Evolutionary conservation across 257 asterid species (phyloP).

Genomic region (Galeopsis tetrahit): DNA sequence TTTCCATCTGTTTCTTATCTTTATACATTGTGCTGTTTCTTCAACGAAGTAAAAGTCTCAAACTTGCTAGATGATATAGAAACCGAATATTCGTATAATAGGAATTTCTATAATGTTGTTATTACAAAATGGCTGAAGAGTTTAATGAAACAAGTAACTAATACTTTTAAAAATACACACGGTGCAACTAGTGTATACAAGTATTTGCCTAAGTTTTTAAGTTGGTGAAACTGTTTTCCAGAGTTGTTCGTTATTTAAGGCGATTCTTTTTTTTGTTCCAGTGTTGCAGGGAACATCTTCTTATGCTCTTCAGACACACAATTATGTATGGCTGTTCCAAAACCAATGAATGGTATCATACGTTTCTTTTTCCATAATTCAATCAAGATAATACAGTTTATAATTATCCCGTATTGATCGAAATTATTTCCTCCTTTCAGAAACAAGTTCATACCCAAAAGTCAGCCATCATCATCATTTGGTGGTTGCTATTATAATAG

Average conservation of each 20-base stretch:
- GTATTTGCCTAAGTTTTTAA: too few species aligned
- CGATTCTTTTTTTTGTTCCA: conserved; percentile 41
- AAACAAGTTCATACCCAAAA: conserved; percentile 48
- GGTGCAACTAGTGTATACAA: too few species aligned
- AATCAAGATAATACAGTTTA: background rate
- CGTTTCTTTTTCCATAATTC: background rate
- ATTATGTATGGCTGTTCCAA: conserved; percentile 61
- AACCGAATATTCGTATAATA: background rate
- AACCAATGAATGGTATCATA: conserved; percentile 62
- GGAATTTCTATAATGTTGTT: background rate
- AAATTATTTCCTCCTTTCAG: conserved; percentile 45
- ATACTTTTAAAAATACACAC: too few species aligned
- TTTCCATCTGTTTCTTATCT: conserved; percentile 13
- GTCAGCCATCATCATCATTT: conserved; percentile 52
- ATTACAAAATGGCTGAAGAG: background rate
- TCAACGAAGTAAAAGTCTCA: background rate
- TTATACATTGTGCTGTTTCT: background rate
- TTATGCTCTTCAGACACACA: conserved; percentile 73
- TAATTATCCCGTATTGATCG: background rate
- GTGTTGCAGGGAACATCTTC: conserved; percentile 83
- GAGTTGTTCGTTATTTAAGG: conserved; percentile 5
- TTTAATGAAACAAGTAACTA: too few species aligned
- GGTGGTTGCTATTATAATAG: conserved; percentile 52
- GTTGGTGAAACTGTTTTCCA: background rate
- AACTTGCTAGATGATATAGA: background rate